Base-by-base conservation (phyloP, 768 basidiomycete species). In the Cyathus striatus region DNA sequence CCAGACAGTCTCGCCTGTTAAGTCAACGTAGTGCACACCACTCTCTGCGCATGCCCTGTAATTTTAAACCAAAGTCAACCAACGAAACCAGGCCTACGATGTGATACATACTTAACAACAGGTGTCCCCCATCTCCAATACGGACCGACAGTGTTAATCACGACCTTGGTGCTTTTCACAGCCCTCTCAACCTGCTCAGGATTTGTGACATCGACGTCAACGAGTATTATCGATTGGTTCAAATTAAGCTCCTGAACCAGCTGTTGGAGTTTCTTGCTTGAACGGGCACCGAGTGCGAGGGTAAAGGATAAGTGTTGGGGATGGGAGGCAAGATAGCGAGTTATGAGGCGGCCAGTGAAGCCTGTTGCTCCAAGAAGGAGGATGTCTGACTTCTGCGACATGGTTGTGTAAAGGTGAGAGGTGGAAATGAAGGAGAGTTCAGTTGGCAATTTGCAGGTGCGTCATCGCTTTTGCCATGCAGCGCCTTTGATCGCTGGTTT, bases 21-120 rank as follows among this genome's bases (percentile, higher is more conserved):
- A 66, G 61, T 97, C 94, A 21, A 91, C 80, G 57, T 95, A 95
- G 61, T 94, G 90, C 5, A 78, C 75, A 4, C 86, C 83, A 45
- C 84, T 66, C 25, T 65, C 66, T 4, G 83, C 86, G 48, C 92
- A 95, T 3, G 86, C 83, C 44, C 77, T 87, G 41, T 10, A 43
- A 16, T n/a, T 10, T 13, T n/a, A n/a, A n/a, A n/a, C n/a, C 7
- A 22, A n/a, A 6, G n/a, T n/a, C n/a, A n/a, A n/a, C n/a, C n/a
- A n/a, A n/a, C 25, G 12, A 13, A 7, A 10, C 21, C 17, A 22
- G 25, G 7, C 12, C 13, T 6, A 16, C 12, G 27, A 30, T 6
- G 6, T 24, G 16, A n/a, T 9, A 64, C 79, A 34, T 48, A 83
- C 81, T 59, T 56, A 16, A 90, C 86, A 10, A 92, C 82, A 6